phyloP scores from a whole-genome alignment of 179 eudicot species.

The Spinacia oleracea region DNA sequence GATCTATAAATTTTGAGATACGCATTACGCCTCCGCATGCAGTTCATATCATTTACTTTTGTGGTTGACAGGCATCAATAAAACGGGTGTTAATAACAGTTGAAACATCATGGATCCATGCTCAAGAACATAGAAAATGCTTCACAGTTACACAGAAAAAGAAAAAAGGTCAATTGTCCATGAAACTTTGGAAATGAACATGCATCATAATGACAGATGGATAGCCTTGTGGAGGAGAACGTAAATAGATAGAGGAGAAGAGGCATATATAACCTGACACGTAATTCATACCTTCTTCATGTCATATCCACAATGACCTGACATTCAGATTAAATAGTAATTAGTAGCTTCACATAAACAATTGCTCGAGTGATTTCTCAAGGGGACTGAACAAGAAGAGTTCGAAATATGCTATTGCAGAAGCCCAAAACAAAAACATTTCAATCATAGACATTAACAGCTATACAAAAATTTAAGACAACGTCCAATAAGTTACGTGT shows the following conservation, averaged over 20 bases:
- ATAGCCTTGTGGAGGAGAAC: neutral
- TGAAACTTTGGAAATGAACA: neutral
- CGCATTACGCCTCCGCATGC: neutral
- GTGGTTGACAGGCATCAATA: neutral
- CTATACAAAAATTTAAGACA: neutral
- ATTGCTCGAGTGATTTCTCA: neutral
- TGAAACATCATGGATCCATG: neutral
- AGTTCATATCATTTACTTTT: neutral
- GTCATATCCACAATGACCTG: slow-evolving; percentile 48
- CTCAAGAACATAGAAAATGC: neutral
- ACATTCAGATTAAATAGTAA: slow-evolving; percentile 15
- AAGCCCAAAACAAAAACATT: neutral
- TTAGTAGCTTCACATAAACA: slow-evolving; percentile 19
- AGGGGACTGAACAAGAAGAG: neutral
- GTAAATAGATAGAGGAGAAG: neutral
- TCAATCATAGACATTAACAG: neutral
- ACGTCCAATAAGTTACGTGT: neutral
- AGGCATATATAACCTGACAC: neutral
- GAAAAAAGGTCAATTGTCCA: neutral
- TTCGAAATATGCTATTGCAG: neutral
- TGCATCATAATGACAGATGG: neutral
- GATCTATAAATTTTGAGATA: neutral
- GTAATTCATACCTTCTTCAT: slow-evolving; percentile 39
- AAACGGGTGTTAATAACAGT: neutral
- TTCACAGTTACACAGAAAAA: neutral